These are phyloP conservation scores for Auricularia auricula-judae DNA, from an alignment of 768 basidiomycete genomes.

Conservation along the genomic window DNA sequence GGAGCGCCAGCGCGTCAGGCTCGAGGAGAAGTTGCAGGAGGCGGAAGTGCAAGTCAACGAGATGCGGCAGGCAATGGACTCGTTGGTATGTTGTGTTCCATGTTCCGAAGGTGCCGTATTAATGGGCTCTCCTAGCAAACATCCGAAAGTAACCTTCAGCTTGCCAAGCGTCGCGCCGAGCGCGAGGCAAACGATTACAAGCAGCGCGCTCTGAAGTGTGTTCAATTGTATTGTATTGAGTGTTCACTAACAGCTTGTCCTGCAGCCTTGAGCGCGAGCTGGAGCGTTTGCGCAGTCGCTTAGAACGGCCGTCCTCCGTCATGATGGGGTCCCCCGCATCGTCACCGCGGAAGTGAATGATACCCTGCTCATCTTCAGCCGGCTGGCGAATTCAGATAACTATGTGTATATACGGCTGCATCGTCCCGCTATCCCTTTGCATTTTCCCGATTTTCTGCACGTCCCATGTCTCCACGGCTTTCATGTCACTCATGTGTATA, in stretches of 20 bases:
- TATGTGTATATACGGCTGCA: not conserved
- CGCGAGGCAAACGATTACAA: conserved; percentile 65
- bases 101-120: not conserved
- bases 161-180: conserved; percentile 65
- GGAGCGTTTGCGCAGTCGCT: conserved; percentile 54
- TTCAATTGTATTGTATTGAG: conserved; percentile 4
- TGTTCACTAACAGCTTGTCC: not conserved
- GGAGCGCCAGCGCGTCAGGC: conserved; percentile 46
- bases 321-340: conserved; percentile 21
- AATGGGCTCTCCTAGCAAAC: conserved; percentile 41
- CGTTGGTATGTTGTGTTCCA: conserved; percentile 30
- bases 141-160: conserved; percentile 51
- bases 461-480: not conserved
- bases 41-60: conserved; percentile 47
- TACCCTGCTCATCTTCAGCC: not conserved
- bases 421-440: not conserved
- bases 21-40: conserved; percentile 55
- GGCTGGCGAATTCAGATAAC: no score
- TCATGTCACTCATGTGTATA: not conserved
- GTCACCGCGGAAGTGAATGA: conserved; percentile 23
- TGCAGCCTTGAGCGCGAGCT: conserved; percentile 52
- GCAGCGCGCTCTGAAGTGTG: conserved; percentile 58
- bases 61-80: conserved; percentile 50
- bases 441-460: not conserved
- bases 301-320: conserved; percentile 44